These are phyloP conservation scores for Lecanicillium sp. DNA, from an alignment of 2,329 filamentous ascomycete species.

Conservation along the genomic window DNA sequence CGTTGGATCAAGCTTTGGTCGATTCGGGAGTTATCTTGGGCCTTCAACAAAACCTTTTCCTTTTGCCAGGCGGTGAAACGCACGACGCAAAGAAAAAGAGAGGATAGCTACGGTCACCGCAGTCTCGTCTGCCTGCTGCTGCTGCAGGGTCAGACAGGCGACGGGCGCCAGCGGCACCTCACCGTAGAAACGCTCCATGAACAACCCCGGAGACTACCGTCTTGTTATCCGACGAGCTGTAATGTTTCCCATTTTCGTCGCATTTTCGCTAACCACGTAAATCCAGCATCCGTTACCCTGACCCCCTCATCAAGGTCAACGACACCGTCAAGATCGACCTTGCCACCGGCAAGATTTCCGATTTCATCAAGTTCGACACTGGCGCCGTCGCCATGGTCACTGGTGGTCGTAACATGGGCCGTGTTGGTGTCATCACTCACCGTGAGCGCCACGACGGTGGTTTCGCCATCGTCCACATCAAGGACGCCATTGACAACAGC, in stretches of 20 bases:
- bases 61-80: background rate
- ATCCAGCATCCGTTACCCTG: constrained; percentile 94
- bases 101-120: background rate
- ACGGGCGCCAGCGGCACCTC: constrained; percentile 1
- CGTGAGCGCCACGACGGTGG: constrained; percentile 99
- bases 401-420: constrained; percentile 99
- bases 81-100: background rate
- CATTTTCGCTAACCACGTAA: constrained; percentile 33
- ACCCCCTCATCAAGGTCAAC: constrained; percentile 98
- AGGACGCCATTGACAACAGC: constrained; percentile 99
- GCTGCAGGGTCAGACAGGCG: constrained; percentile 5
- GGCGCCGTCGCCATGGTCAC: constrained; percentile 97
- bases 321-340: constrained; percentile 99
- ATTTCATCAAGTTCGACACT: constrained; percentile 98
- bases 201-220: background rate
- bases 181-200: constrained; percentile 8
- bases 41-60: background rate
- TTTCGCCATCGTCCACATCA: constrained; percentile 99
- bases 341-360: constrained; percentile 91
- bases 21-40: constrained; percentile 33
- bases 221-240: constrained; percentile 29
- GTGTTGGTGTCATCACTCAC: constrained; percentile 99
- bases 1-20: constrained; percentile 99
- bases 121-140: constrained; percentile 12
- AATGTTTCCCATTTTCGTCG: constrained; percentile 16